Conservation (phyloP, 306 rosid genomes). For the Abrus precatorius region DNA sequence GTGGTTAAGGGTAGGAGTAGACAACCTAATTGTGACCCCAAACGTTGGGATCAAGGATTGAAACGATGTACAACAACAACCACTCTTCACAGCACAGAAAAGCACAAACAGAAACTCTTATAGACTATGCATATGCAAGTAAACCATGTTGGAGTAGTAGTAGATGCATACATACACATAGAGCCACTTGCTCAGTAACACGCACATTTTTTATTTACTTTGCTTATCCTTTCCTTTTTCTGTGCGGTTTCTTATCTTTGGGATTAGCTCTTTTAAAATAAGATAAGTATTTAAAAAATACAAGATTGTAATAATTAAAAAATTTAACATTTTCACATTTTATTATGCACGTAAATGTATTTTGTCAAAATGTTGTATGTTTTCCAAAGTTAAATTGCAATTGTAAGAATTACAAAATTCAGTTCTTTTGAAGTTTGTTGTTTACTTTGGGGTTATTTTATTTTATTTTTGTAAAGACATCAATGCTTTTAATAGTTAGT, state of each 20-base stretch:
- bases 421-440: no score
- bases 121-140: slow-evolving; percentile 1
- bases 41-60: slow-evolving; percentile 11
- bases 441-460: no score
- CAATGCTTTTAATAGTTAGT: not conserved
- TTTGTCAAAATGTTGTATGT: not conserved
- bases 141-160: not conserved
- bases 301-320: no score
- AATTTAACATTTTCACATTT: not conserved
- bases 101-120: slow-evolving; percentile 46
- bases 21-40: slow-evolving; percentile 50
- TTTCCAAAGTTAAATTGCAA: not conserved
- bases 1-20: slow-evolving; percentile 49
- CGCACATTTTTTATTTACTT: slow-evolving; percentile 2
- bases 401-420: not conserved
- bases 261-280: not conserved
- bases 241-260: not conserved
- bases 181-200: slow-evolving; percentile 4
- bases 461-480: no score
- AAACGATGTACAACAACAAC: slow-evolving; percentile 51
- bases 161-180: not conserved
- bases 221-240: not conserved
- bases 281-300: not conserved
- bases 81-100: slow-evolving; percentile 35
- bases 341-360: not conserved